Evolutionary conservation across 768 basidiomycete genomes (phyloP), one percentile per base, ranked within the genome.

Genomic region (Leccinum imitatum): DNA sequence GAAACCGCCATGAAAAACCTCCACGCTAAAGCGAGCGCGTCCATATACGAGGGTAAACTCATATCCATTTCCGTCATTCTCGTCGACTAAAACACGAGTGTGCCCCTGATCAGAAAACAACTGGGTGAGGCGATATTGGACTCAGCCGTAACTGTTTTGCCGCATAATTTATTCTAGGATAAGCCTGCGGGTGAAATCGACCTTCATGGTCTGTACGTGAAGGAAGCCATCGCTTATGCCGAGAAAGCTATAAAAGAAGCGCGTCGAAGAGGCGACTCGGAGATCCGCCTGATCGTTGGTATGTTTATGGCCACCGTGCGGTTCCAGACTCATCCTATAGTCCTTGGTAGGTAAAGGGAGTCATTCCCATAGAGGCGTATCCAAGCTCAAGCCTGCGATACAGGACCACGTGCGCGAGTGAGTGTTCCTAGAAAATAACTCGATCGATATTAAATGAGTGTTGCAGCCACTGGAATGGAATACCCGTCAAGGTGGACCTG

Each of bases 361-460:
- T 35, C 95, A 98, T 74, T 92, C 91, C n/a, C 76, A 80, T 39
- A 81, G 83, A 4, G 87, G 90, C 47, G 77, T 84, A 7, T 85
- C 91, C 6, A 95, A 92, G 73, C 81, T 98, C 67, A 94, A 89
- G 69, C 96, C 96, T 25, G 95, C 94, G 7, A 87, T 98, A 59
- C 87, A 92, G 71, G 83, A 87, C 9, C 77, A 93, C 37, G 89
- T 97, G 82, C 77, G 78, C 63, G 89, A 84, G 91, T 92, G 66
- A 58, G 82, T 67, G 23, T 54, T 27, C 39, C 6, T 14, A 31
- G 15, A 21, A 21, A 41, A 3, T 4, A 4, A 10, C 14, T 57
- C 50, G 6, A 9, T 23, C 3, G 21, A 6, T 4, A 30, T 47
- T 62, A 9, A 70, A 19, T 13, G 15, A 4, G 15, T 30, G 53